A percentile compares a stretch with the other conserved stretches of the same genome.
Evolutionary conservation across 176 grass and related monocot genomes (phyloP).

Genomic region (Raddia guianensis): DNA sequence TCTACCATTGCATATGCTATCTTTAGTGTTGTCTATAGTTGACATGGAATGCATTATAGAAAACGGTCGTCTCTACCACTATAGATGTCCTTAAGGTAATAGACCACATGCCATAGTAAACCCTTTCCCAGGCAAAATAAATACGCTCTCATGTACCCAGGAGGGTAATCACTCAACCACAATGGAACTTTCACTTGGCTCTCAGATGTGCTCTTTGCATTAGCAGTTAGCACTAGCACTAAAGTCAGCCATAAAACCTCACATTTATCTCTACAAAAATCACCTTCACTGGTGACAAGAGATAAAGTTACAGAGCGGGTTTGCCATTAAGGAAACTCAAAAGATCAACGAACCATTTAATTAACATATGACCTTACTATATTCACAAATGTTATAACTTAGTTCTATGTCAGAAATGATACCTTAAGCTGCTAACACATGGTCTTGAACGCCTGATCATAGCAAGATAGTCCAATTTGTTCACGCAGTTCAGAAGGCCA

Average conservation of each 20-base stretch:
- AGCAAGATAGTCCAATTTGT: not conserved
- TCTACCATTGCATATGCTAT: too few relatives aligned
- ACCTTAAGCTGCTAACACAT: not conserved
- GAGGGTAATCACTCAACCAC: not conserved
- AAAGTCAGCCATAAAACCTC: not conserved
- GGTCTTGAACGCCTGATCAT: not conserved
- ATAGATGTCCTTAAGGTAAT: too few relatives aligned
- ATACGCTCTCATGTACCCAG: not conserved
- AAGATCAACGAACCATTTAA: constrained; percentile 27
- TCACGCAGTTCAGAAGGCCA: constrained; percentile 5
- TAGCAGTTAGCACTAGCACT: not conserved
- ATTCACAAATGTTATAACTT: constrained; percentile 5
- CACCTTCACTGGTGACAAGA: not conserved
- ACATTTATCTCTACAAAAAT: not conserved
- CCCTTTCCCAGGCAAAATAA: not conserved
- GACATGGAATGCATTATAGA: too few relatives aligned
- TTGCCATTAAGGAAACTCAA: not conserved
- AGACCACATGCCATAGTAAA: not conserved
- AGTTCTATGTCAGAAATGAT: not conserved
- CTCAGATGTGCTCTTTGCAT: not conserved
- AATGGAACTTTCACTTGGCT: not conserved
- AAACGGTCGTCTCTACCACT: too few relatives aligned
- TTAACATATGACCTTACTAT: not conserved
- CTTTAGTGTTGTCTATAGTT: too few relatives aligned
- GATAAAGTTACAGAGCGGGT: not conserved